Base-by-base conservation (phyloP, 2,329 filamentous ascomycete species). In the Paracorniculantispora psalliotae region DNA sequence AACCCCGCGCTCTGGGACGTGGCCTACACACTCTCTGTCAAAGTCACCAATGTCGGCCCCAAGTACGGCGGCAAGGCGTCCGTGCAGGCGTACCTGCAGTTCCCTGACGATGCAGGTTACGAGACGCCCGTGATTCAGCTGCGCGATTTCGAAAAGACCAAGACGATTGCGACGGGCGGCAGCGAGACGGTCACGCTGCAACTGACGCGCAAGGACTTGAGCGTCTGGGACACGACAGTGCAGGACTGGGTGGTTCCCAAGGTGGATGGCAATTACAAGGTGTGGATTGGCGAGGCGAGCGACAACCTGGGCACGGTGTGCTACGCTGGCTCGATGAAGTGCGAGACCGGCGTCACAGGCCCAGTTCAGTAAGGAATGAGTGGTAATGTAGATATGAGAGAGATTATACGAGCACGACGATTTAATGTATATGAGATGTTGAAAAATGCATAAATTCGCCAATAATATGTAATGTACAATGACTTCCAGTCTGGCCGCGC, bases 131-230 rank as follows among this genome's bases (percentile, higher is more conserved):
- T 85, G 2, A 80, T 80, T 59, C 84, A 86, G n/a, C 77, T 92
- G 21, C 81, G 89, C 15, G 88, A 88, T 30, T 92, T 92, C 67
- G 85, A 88, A 62, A 91, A 92, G 75, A 75, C 89, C 2, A 57
- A 61, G 13, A 70, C 74, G 26, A 71, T 91, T 17, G 73, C 78
- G 4, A 76, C 79, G 0, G 84, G 83, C 0, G 76, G 84, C 67
- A 79, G 71, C 3, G 71, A 72, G 59, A 78, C 72, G 0, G 80
- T 91, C 0, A 76, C 78, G 21, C 77, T 91, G 65, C 73, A 75
- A 0, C 65, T 91, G 59, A 89, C 81, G 7, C 80, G 89, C 59
- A 83, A 87, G 65, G 89, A 91, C 67, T 59, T 91, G 58, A 90
- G 88, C 63, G 87, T 89, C 48, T 91, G 89, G 89, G 87, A 89